Evolutionary conservation across 192 early-diverging fungal species (phyloP).

Genomic region (Coemansia nantahalensis): DNA sequence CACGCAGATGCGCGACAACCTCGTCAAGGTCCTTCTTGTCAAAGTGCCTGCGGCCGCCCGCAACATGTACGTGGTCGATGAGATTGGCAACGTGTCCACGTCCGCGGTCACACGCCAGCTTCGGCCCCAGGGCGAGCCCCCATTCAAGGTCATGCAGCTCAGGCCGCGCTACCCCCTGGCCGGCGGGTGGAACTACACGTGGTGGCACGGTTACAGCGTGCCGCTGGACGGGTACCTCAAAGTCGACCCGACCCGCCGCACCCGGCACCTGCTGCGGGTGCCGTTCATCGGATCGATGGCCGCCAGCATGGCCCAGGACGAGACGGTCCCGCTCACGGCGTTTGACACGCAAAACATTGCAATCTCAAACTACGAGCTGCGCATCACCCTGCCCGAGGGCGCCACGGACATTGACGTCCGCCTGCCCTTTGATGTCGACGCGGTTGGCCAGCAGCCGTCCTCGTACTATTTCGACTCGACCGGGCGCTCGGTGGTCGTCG

Average conservation of each 20-base stretch:
- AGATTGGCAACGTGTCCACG: constrained; percentile 97
- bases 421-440: constrained; percentile 62
- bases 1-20: constrained; percentile 29
- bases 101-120: constrained; percentile 51
- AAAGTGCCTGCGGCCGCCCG: constrained; percentile 66
- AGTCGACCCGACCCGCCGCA: constrained; percentile 29
- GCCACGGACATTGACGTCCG: constrained; percentile 69
- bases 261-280: constrained; percentile 63
- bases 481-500: constrained; percentile 77
- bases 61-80: constrained; percentile 73
- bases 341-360: constrained; percentile 65
- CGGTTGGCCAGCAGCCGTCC: constrained; percentile 47
- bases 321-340: constrained; percentile 64
- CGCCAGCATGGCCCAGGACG: constrained; percentile 63
- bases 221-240: constrained; percentile 67
- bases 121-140: constrained; percentile 23
- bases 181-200: constrained; percentile 98
- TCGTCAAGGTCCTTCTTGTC: constrained; percentile 36
- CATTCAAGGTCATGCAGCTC: constrained; percentile 66
- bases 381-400: constrained; percentile 88
- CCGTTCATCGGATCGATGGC: constrained; percentile 66
- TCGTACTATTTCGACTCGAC: constrained; percentile 89
- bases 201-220: constrained; percentile 89
- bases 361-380: constrained; percentile 64
- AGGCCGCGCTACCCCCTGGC: constrained; percentile 89